These are phyloP conservation scores for Amanita muscaria DNA, from an alignment of 768 basidiomycete genomes.

Conservation along the genomic window DNA sequence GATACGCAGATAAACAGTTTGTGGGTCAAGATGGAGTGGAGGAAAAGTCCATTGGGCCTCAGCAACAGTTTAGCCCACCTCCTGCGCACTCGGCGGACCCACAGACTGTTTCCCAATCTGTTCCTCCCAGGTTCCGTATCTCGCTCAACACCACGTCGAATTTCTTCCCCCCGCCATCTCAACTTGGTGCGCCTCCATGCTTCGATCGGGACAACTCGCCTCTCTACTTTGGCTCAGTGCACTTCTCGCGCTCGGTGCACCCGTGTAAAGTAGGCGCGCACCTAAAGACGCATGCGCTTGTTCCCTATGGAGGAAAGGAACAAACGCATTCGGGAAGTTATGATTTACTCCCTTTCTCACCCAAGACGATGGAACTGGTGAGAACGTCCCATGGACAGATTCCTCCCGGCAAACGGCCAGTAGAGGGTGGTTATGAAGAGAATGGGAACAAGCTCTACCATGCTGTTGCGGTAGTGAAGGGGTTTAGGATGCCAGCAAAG, in stretches of 20 bases:
- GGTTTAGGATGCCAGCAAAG: conserved; percentile 64
- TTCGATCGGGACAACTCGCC: conserved; percentile 53
- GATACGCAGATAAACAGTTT: too few relatives aligned
- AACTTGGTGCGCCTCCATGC: conserved; percentile 43
- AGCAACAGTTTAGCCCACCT: too few relatives aligned
- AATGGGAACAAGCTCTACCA: conserved; percentile 60
- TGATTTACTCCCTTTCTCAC: conserved; percentile 51
- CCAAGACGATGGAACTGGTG: conserved; percentile 69
- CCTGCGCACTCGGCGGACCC: too few relatives aligned
- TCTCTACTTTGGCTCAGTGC: conserved; percentile 66
- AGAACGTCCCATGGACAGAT: conserved; percentile 49
- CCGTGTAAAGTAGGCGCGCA: conserved; percentile 74
- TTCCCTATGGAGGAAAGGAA: conserved; percentile 60
- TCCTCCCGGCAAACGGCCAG: conserved; percentile 45
- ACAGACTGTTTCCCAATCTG: too few relatives aligned
- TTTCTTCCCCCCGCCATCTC: conserved; percentile 32
- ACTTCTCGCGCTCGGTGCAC: conserved; percentile 60
- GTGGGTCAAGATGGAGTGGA: too few relatives aligned
- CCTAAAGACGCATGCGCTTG: conserved; percentile 41
- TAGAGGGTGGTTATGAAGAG: conserved; percentile 74
- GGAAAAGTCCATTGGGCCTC: too few relatives aligned
- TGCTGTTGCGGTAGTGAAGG: conserved; percentile 43
- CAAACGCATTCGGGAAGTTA: conserved; percentile 54
- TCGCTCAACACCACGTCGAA: conserved; percentile 34
- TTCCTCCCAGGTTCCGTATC: conserved; percentile 28